Evolutionary conservation across 176 grass and related monocot genomes (phyloP).

Genomic region (Elaeis guineensis): DNA sequence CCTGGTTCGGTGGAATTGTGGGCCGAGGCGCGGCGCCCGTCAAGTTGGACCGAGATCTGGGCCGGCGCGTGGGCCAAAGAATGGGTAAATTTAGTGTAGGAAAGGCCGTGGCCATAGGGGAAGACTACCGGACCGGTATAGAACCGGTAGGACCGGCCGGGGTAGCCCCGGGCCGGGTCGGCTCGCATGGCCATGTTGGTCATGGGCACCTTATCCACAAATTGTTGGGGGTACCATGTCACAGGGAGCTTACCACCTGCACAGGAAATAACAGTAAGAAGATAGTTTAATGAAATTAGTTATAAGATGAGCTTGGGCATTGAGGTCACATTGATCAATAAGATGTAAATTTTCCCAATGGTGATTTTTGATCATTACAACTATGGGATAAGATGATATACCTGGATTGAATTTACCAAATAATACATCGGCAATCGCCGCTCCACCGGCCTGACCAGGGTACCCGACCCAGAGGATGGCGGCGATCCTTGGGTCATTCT

Average conservation of each 20-base stretch:
- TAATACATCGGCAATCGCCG: constrained; percentile 67
- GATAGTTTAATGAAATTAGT: not conserved
- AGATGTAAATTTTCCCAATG: no score
- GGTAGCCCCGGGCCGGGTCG: constrained; percentile 37
- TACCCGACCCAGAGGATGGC: constrained; percentile 72
- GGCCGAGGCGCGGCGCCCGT: constrained; percentile 16
- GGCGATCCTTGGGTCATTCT: constrained; percentile 35
- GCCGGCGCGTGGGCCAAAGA: constrained; percentile 33
- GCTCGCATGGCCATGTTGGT: constrained; percentile 83
- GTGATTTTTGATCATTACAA: no score
- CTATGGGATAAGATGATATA: not conserved
- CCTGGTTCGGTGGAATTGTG: constrained; percentile 9
- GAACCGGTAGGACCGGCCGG: constrained; percentile 71
- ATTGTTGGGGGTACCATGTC: constrained; percentile 83
- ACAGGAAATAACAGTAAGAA: not conserved
- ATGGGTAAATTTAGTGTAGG: constrained; percentile 72
- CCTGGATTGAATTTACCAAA: constrained; percentile 72
- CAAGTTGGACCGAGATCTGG: constrained; percentile 38
- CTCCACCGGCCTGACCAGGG: constrained; percentile 65
- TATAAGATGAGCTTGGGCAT: no score
- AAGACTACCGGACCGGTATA: constrained; percentile 66
- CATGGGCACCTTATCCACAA: constrained; percentile 58
- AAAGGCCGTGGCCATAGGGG: constrained; percentile 65
- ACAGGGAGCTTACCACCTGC: constrained; percentile 75
- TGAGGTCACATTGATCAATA: no score